A percentile compares a stretch with the other conserved stretches of the same genome.
Evolutionary conservation across 495 filamentous ascomycete genomes (phyloP).

Genomic region (Talaromyces ruber): DNA sequence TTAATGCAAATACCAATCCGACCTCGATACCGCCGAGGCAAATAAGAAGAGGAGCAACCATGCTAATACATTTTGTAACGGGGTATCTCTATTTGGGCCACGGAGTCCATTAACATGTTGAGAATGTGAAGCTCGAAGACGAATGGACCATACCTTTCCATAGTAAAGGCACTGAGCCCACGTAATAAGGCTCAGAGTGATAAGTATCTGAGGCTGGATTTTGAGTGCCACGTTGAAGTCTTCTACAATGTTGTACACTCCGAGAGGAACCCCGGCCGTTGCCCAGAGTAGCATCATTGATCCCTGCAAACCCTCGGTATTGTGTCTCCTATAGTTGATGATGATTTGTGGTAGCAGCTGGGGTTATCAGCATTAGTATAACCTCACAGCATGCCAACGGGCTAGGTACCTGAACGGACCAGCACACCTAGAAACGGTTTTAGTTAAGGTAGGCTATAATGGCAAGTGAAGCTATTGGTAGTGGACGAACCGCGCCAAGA

Average conservation of each 20-base stretch:
- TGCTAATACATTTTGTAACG: constrained; percentile 28
- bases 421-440: constrained; percentile 29
- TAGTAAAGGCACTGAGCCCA: constrained; percentile 62
- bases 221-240: constrained; percentile 51
- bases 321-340: constrained; percentile 52
- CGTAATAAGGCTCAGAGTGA: constrained; percentile 49
- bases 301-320: constrained; percentile 49
- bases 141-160: constrained; percentile 28
- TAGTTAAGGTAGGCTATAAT: neutral
- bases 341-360: constrained; percentile 58
- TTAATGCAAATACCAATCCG: constrained; percentile 42
- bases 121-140: neutral
- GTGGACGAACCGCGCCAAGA: constrained; percentile 40
- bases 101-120: constrained; percentile 2
- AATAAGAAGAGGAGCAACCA: constrained; percentile 24
- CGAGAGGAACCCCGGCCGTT: constrained; percentile 52
- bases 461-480: constrained; percentile 1
- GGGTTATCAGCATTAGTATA: constrained; percentile 1
- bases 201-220: constrained; percentile 56
- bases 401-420: constrained; percentile 41
- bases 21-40: constrained; percentile 44
- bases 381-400: neutral
- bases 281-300: constrained; percentile 66
- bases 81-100: constrained; percentile 35
- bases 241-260: constrained; percentile 55